Evolutionary conservation across 805 yeast genomes (phyloP).

Genomic region (Pichia sporocuriosa): DNA sequence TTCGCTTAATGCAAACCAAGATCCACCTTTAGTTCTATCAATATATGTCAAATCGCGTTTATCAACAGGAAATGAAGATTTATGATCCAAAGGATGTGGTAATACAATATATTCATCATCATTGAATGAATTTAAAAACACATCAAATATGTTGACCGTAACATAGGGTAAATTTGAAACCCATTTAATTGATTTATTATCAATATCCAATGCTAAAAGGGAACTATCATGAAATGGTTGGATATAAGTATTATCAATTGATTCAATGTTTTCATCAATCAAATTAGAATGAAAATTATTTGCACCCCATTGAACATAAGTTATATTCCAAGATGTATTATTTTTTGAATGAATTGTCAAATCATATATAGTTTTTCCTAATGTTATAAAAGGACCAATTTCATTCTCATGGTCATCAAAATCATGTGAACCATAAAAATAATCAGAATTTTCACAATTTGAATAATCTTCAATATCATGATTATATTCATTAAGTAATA

Average conservation of each 20-base stretch:
- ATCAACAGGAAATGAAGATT: not conserved
- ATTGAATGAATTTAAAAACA: constrained; percentile 34
- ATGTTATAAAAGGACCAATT: constrained; percentile 35
- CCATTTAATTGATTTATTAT: constrained; percentile 74
- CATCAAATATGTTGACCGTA: constrained; percentile 75
- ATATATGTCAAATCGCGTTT: constrained; percentile 48
- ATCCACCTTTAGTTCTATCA: constrained; percentile 52
- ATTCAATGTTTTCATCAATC: constrained; percentile 41
- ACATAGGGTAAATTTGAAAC: constrained; percentile 63
- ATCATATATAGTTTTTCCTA: constrained; percentile 71
- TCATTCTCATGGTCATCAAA: constrained; percentile 14
- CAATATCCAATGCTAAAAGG: constrained; percentile 64
- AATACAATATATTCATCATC: constrained; percentile 40
- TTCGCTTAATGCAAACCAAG: constrained; percentile 86
- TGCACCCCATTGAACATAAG: constrained; percentile 87
- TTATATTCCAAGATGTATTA: constrained; percentile 74
- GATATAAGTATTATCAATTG: constrained; percentile 69
- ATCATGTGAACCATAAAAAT: constrained; percentile 4
- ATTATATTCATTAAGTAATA: not conserved
- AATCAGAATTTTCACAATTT: constrained; percentile 4
- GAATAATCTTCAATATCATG: constrained; percentile 7
- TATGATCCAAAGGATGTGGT: constrained; percentile 56
- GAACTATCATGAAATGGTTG: constrained; percentile 82
- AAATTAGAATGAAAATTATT: constrained; percentile 65
- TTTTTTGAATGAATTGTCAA: constrained; percentile 69